Evolutionary conservation across 768 basidiomycete genomes (phyloP).

Genomic region (Cubamyces lactineus): DNA sequence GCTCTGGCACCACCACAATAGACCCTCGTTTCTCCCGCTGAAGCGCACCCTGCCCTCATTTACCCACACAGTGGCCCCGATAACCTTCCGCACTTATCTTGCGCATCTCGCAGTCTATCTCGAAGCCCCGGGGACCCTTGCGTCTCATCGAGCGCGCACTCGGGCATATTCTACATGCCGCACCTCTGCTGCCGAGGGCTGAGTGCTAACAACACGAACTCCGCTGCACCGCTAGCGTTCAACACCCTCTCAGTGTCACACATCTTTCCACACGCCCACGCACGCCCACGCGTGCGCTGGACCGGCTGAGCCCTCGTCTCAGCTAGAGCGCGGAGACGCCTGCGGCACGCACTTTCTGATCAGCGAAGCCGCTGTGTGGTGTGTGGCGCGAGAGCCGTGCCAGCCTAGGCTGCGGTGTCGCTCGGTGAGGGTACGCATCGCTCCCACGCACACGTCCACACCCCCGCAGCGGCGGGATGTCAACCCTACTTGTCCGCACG

Average conservation of each 20-base stretch:
- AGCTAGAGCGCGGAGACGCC: too few species aligned
- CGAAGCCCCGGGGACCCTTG: background rate
- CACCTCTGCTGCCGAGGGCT: background rate
- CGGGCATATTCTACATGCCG: background rate
- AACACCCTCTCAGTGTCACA: slow-evolving; percentile 3
- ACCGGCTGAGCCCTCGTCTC: slow-evolving; percentile 13
- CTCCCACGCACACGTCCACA: slow-evolving; percentile 8
- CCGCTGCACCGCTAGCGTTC: slow-evolving; percentile 1
- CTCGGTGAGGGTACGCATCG: background rate
- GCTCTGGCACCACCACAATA: background rate
- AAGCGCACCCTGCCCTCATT: background rate
- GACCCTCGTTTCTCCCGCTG: background rate
- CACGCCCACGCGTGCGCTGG: background rate
- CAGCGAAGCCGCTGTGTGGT: too few species aligned
- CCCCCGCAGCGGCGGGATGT: background rate
- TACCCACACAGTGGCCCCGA: slow-evolving; percentile 18
- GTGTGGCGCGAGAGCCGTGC: too few species aligned
- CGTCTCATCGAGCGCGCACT: background rate
- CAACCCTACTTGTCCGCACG: background rate
- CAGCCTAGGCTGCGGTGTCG: too few species aligned
- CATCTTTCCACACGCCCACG: slow-evolving; percentile 6
- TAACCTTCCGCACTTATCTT: slow-evolving; percentile 22
- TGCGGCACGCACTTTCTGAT: too few species aligned
- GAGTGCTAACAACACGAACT: slow-evolving; percentile 4
- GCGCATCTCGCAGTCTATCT: slow-evolving; percentile 25